Evolutionary conservation across 169 alveolate genomes (phyloP).

Genomic region (Eimeria acervulina): DNA sequence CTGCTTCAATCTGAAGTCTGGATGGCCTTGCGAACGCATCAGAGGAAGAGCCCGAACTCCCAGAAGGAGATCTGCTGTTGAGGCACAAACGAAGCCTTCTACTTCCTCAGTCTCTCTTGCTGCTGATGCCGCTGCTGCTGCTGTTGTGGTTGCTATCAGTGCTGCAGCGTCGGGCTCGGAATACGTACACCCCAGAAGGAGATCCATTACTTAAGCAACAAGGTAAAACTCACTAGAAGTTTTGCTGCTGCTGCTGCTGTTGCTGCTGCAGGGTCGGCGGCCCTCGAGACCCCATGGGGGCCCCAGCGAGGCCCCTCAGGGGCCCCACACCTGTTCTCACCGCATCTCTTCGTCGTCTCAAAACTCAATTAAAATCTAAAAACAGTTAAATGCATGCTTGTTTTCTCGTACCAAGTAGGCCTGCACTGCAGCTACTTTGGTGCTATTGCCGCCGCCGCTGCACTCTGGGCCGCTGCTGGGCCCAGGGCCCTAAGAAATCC

Average conservation of each 20-base stretch:
- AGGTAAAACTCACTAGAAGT: neutral
- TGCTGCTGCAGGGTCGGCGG: neutral
- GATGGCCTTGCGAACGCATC: neutral
- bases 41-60: neutral
- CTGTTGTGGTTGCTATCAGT: neutral
- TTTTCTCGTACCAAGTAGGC: neutral
- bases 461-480: neutral
- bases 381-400: neutral
- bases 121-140: conserved; percentile 7
- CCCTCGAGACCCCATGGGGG: neutral
- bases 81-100: neutral
- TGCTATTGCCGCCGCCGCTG: conserved; percentile 6
- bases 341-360: neutral
- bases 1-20: neutral
- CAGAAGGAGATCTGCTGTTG: neutral
- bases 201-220: neutral
- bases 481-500: neutral
- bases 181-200: neutral
- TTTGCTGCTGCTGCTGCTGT: conserved; percentile 41
- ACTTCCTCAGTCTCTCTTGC: neutral
- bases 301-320: conserved; percentile 19
- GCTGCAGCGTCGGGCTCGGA: neutral
- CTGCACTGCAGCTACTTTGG: neutral
- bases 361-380: too few relatives aligned
- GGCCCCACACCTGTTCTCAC: conserved; percentile 32